Conservation (phyloP, 2,329 filamentous ascomycete species). For the Cryphonectria carpinicola region DNA sequence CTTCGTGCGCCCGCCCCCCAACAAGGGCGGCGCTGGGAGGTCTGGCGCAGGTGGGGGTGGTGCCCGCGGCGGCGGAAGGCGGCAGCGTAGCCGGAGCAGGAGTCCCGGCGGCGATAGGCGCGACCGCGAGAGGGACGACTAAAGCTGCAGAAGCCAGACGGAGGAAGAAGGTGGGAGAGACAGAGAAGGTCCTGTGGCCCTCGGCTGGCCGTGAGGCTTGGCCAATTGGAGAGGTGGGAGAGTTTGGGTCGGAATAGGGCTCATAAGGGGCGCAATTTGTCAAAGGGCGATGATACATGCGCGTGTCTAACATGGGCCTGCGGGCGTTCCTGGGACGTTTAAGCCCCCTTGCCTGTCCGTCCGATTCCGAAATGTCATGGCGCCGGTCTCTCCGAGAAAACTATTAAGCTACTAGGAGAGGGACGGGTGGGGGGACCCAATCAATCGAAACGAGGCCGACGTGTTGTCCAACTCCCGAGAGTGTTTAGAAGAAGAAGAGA, state of each 20-base stretch:
- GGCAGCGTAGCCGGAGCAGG: conserved; percentile 54
- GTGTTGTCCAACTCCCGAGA: conserved; percentile 22
- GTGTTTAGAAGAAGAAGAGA: not conserved
- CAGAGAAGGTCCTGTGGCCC: too few species aligned
- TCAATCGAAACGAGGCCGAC: conserved; percentile 20
- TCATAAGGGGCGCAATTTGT: not conserved
- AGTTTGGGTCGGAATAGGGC: not conserved
- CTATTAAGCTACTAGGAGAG: not conserved
- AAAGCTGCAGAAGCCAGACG: not conserved
- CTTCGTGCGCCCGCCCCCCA: conserved; percentile 78
- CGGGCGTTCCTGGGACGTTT: not conserved
- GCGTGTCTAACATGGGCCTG: not conserved
- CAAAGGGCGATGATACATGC: not conserved
- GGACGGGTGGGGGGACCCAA: too few species aligned
- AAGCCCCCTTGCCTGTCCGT: not conserved
- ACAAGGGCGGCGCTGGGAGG: conserved; percentile 47
- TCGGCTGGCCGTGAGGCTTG: not conserved
- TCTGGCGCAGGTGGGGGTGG: conserved; percentile 46
- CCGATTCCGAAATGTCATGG: not conserved
- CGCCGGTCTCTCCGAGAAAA: not conserved
- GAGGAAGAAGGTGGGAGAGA: too few species aligned
- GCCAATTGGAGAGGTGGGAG: not conserved
- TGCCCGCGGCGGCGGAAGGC: conserved; percentile 41
- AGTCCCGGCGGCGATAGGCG: conserved; percentile 45
- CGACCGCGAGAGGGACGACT: conserved; percentile 29